Percentiles rank a stretch among this genome's conserved stretches.
These are phyloP conservation scores for Neoboletus magnificus DNA, from an alignment of 768 basidiomycete species.

Conservation along the genomic window DNA sequence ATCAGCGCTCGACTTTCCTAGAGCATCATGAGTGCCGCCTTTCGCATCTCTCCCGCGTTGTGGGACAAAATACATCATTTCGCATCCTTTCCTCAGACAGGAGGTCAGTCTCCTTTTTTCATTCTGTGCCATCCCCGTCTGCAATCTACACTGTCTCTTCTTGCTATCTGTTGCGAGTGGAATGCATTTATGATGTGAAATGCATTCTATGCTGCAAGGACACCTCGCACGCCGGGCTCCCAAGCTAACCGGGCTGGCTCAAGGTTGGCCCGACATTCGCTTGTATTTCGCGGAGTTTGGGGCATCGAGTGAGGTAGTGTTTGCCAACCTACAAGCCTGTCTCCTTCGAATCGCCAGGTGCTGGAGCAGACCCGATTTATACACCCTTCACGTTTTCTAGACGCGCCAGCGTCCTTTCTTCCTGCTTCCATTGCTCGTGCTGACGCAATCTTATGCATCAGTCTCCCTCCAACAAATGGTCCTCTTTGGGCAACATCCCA, in stretches of 20 bases:
- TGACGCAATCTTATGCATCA: constrained; percentile 29
- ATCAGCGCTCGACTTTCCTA: not conserved
- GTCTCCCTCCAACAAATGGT: constrained; percentile 99
- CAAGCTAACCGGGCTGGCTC: not conserved
- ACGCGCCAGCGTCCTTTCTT: not conserved
- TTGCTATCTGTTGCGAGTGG: not conserved
- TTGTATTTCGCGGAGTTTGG: not conserved
- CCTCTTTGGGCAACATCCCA: constrained; percentile 93
- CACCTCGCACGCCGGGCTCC: not conserved
- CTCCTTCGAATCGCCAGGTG: not conserved
- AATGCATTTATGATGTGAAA: not conserved
- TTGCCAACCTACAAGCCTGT: not conserved
- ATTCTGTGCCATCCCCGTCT: not conserved
- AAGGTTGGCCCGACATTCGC: not conserved
- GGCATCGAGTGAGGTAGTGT: not conserved
- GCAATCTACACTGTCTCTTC: too few species aligned
- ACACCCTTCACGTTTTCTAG: not conserved
- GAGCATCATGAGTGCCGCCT: constrained; percentile 40
- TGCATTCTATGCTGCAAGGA: not conserved
- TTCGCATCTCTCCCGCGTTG: constrained; percentile 71
- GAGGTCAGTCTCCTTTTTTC: constrained; percentile 49
- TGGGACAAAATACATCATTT: constrained; percentile 94
- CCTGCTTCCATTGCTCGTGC: not conserved
- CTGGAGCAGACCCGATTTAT: too few species aligned
- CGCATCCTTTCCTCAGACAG: constrained; percentile 89